Evolutionary conservation across 768 basidiomycete genomes (phyloP), one percentile per base, ranked within the genome.

Genomic region (Cystobasidium onofrii): DNA sequence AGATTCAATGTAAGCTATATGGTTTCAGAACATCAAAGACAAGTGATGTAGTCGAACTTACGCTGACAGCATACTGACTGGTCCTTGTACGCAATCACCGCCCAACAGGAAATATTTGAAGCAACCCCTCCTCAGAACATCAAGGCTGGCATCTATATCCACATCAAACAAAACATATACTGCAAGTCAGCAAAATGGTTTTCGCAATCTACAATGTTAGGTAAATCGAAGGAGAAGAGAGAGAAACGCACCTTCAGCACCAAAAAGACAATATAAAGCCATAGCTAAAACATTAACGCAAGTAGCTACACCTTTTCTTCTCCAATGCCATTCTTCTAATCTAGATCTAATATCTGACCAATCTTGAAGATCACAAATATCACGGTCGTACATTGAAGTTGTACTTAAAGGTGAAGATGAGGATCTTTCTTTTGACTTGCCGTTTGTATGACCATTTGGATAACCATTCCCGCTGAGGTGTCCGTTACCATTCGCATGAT

Each of bases 51-150:
- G 46, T 43, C 39, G 18, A 31, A 83, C 87, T 74, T 78, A 93
- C 92, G 87, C 94, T 18, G 92, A 88, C 13, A 99, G 87, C 2
- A 99, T 85, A 10, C 88, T 89, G 10, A 97, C 92, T 0, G 96
- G 96, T 0, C 90, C 96, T 54, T 86, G 84, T 67, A 97, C 81
- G 77, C 91, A 91, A 77, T 91, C 87, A 0, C 96, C 96, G 17
- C 96, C 96, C 3, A 87, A 85, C 80, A 95, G 92, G 77, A 99
- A 96, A 82, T 98, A 99, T 79, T 91, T 92, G 86, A 99, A 96
- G 81, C 96, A 98, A 0, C 95, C 96, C 55, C 81, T 81, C 73
- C 81, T 78, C 50, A 84, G 81, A 4, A 83, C 81, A 31, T 81
- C 82, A 13, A 84, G 79, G 75, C 83, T 80, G 27, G 79, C 80